phyloP scores from a whole-genome alignment of 805 yeast genomes.

The Lachancea waltii region DNA sequence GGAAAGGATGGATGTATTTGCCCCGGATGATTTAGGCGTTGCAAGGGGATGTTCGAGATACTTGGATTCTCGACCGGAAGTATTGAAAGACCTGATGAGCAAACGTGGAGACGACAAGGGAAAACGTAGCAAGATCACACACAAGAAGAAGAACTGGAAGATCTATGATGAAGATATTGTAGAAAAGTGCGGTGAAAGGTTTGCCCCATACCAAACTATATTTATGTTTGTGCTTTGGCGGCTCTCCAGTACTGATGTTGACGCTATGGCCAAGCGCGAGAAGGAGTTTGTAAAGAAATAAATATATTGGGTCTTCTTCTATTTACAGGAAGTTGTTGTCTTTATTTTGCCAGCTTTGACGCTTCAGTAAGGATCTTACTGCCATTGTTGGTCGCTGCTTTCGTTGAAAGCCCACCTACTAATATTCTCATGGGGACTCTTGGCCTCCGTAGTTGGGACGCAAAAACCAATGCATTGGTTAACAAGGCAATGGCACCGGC shows the following conservation, averaged over 20 bases:
- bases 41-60: constrained; percentile 74
- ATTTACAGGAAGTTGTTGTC: constrained; percentile 5
- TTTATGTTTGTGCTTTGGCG: constrained; percentile 75
- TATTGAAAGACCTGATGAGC: constrained; percentile 40
- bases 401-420: constrained; percentile 31
- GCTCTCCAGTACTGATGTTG: constrained; percentile 51
- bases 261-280: constrained; percentile 34
- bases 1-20: constrained; percentile 61
- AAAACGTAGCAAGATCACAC: constrained; percentile 33
- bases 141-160: constrained; percentile 56
- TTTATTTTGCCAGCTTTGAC: constrained; percentile 27
- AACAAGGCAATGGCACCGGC: constrained; percentile 91
- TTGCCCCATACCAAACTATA: constrained; percentile 59
- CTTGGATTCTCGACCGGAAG: constrained; percentile 45
- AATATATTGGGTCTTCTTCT: not conserved
- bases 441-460: constrained; percentile 54
- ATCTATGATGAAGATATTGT: constrained; percentile 55
- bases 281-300: constrained; percentile 16
- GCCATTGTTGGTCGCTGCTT: constrained; percentile 23
- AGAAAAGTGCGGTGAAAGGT: constrained; percentile 48
- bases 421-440: constrained; percentile 37
- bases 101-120: constrained; percentile 29
- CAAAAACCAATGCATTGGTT: constrained; percentile 65
- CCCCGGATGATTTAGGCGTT: constrained; percentile 75
- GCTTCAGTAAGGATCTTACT: constrained; percentile 34